These are phyloP conservation scores for Logfia minima DNA, from an alignment of 129 eudicot species.

Conservation along the genomic window DNA sequence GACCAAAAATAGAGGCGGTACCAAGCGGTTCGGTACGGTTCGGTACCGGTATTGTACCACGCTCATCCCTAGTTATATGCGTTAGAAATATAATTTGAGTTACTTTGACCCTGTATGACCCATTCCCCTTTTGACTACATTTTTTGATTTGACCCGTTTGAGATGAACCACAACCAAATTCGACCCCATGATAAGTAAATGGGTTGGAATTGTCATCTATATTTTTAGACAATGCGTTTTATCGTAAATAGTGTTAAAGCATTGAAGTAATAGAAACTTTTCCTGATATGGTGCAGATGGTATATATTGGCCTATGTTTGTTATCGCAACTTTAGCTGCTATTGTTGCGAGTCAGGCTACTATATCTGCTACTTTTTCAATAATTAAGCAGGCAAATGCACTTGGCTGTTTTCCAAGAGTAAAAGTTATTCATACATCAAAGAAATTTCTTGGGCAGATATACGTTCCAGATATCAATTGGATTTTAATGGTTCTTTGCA, in stretches of 20 bases:
- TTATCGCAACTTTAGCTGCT: slow-evolving; percentile 84
- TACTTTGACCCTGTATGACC: too few relatives aligned
- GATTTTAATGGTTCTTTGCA: slow-evolving; percentile 92
- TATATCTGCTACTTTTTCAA: slow-evolving; percentile 85
- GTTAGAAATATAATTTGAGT: too few relatives aligned
- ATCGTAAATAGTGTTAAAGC: neutral
- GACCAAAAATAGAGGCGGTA: too few relatives aligned
- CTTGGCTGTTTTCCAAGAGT: slow-evolving; percentile 97
- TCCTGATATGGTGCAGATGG: slow-evolving; percentile 51
- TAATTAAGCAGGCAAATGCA: slow-evolving; percentile 82
- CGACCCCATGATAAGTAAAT: too few relatives aligned
- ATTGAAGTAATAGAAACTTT: neutral
- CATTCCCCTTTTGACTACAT: too few relatives aligned
- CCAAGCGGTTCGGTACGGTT: too few relatives aligned
- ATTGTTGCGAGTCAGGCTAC: slow-evolving; percentile 95
- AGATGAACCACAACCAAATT: too few relatives aligned
- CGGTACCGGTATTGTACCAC: too few relatives aligned
- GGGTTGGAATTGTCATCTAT: too few relatives aligned
- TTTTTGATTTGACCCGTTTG: too few relatives aligned
- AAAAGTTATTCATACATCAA: slow-evolving; percentile 83
- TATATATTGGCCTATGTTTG: slow-evolving; percentile 83
- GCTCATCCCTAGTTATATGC: too few relatives aligned
- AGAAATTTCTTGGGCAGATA: slow-evolving; percentile 82
- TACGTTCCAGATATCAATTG: slow-evolving; percentile 91
- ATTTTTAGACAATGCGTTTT: neutral